Evolutionary conservation across 805 yeast species (phyloP).

Genomic region (Starmerella riodocensis): DNA sequence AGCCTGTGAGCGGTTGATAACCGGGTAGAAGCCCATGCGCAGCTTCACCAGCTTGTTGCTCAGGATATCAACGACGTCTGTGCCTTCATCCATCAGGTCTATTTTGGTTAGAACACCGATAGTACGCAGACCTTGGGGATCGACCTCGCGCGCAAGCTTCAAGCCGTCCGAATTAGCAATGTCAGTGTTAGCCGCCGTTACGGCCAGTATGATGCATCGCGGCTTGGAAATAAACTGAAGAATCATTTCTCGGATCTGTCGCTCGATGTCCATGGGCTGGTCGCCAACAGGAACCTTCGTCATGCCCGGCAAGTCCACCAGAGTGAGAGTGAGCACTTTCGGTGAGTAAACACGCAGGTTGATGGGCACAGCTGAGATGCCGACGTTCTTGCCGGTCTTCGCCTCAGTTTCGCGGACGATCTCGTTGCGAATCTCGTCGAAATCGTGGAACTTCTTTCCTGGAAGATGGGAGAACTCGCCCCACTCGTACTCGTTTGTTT

Average conservation of each 20-base stretch:
- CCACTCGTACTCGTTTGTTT: constrained; percentile 55
- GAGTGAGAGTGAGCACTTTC: constrained; percentile 80
- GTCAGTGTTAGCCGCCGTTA: constrained; percentile 92
- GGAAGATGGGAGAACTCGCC: constrained; percentile 94
- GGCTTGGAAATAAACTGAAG: constrained; percentile 90
- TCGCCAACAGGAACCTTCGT: constrained; percentile 99
- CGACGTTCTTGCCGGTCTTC: constrained; percentile 57
- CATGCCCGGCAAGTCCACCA: constrained; percentile 93
- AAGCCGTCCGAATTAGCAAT: constrained; percentile 94
- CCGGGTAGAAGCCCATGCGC: constrained; percentile 92
- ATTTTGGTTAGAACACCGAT: constrained; percentile 94
- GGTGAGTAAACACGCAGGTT: constrained; percentile 89
- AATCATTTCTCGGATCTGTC: constrained; percentile 83
- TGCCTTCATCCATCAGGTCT: constrained; percentile 95
- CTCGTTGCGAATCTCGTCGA: constrained; percentile 78
- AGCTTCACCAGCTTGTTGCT: constrained; percentile 93
- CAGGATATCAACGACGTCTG: constrained; percentile 88
- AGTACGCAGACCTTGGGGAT: constrained; percentile 90
- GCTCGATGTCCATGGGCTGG: constrained; percentile 94
- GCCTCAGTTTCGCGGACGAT: constrained; percentile 85
- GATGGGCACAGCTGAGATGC: constrained; percentile 85
- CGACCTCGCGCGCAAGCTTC: constrained; percentile 93
- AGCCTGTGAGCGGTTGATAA: constrained; percentile 91
- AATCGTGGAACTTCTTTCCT: constrained; percentile 72
- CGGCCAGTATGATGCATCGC: constrained; percentile 86